Percentiles rank a stretch among this genome's conserved stretches.
These are phyloP conservation scores for Naematelia encephala DNA, from an alignment of 768 basidiomycete genomes.

Conservation along the genomic window DNA sequence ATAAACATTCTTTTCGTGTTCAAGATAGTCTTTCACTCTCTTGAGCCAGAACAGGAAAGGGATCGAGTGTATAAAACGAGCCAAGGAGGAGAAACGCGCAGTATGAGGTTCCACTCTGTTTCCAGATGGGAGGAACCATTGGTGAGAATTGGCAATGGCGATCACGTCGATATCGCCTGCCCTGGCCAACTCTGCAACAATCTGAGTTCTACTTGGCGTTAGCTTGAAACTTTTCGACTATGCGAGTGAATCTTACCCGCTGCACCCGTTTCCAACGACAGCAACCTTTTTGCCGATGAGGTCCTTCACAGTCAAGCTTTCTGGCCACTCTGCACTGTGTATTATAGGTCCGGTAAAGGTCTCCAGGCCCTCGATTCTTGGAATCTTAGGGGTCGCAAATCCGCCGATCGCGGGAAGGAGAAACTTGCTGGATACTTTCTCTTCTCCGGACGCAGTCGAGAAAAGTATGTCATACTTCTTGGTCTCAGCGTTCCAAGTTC, in stretches of 20 bases:
- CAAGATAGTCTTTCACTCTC: not conserved
- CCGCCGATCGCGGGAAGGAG: constrained; percentile 23
- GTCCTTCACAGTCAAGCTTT: constrained; percentile 8
- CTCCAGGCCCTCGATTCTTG: constrained; percentile 20
- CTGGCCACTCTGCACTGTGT: constrained; percentile 23
- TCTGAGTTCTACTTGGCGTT: constrained; percentile 13
- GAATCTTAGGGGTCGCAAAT: constrained; percentile 22
- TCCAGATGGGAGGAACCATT: constrained; percentile 23
- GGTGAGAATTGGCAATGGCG: constrained; percentile 19
- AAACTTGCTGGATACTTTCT: constrained; percentile 1
- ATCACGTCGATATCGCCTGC: constrained; percentile 21
- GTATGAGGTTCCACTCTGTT: not conserved
- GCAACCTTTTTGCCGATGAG: constrained; percentile 20
- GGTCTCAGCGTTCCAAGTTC: not conserved
- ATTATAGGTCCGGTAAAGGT: constrained; percentile 20
- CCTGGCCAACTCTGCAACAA: constrained; percentile 17
- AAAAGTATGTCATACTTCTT: not conserved
- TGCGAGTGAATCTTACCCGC: no score
- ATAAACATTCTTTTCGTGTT: not conserved
- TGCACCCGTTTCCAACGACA: constrained; percentile 32
- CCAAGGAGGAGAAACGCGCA: not conserved
- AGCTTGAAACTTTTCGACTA: no score
- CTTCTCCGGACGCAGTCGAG: not conserved
- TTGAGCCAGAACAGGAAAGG: not conserved
- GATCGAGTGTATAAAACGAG: not conserved